Percentiles rank a stretch among this genome's conserved stretches.
Evolutionary conservation across 306 rosid genomes (phyloP).

Genomic region (Astragalus glycyphyllos): DNA sequence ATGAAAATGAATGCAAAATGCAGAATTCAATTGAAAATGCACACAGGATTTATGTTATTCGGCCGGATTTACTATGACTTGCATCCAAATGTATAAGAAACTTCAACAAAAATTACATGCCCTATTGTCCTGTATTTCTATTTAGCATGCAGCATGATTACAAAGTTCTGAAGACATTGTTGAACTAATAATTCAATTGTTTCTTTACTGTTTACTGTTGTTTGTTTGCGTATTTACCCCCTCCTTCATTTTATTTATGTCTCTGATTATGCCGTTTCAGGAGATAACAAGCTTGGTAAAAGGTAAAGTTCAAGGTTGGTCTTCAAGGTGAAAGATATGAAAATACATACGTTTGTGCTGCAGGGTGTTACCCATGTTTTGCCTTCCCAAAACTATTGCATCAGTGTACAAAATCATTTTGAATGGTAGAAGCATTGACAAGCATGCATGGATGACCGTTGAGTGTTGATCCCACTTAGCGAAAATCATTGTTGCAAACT

Average conservation of each 20-base stretch:
- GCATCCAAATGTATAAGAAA: constrained; percentile 18
- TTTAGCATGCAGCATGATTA: constrained; percentile 14
- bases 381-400: constrained; percentile 14
- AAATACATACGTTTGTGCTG: neutral
- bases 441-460: neutral
- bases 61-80: constrained; percentile 22
- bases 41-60: constrained; percentile 20
- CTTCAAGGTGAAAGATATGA: constrained; percentile 33
- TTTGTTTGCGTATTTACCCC: constrained; percentile 18
- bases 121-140: constrained; percentile 8
- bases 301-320: constrained; percentile 28
- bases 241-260: constrained; percentile 28
- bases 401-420: constrained; percentile 15
- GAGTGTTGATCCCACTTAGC: too few species aligned
- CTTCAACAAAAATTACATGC: constrained; percentile 3
- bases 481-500: constrained; percentile 27
- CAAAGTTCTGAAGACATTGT: constrained; percentile 15
- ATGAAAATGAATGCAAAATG: constrained; percentile 23
- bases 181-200: constrained; percentile 23
- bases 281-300: constrained; percentile 38
- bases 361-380: constrained; percentile 35
- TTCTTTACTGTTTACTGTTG: constrained; percentile 24
- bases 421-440: constrained; percentile 4
- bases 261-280: constrained; percentile 37
- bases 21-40: constrained; percentile 14